phyloP scores from a whole-genome alignment of 768 basidiomycete genomes.

The Tricholoma furcatifolium region DNA sequence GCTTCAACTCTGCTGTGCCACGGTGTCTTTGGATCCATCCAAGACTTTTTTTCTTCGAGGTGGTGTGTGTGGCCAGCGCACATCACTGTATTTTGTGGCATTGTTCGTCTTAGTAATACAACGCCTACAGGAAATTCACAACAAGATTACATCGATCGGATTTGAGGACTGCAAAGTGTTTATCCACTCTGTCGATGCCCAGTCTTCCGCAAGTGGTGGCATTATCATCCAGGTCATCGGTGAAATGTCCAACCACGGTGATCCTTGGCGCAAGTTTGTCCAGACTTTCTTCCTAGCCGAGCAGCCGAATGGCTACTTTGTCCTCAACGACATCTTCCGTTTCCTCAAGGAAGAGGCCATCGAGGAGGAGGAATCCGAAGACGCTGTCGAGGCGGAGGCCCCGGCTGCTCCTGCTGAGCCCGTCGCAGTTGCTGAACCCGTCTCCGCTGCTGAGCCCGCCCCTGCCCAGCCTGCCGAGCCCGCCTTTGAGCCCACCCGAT shows the following conservation, averaged over 20 bases:
- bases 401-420: constrained; percentile 26
- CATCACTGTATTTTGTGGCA: constrained; percentile 2
- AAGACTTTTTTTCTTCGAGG: constrained; percentile 2
- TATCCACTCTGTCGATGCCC: constrained; percentile 98
- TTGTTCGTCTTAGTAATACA: constrained; percentile 3
- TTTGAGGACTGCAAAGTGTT: constrained; percentile 98
- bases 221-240: constrained; percentile 99
- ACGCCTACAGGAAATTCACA: constrained; percentile 83
- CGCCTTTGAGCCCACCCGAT: constrained; percentile 37
- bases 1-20: too few relatives aligned
- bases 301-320: constrained; percentile 98
- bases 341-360: constrained; percentile 96
- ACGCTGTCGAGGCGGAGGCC: constrained; percentile 30
- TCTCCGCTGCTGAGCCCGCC: constrained; percentile 31
- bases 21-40: too few relatives aligned
- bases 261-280: constrained; percentile 96
- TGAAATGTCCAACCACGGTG: constrained; percentile 93
- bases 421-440: constrained; percentile 17
- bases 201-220: constrained; percentile 90
- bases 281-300: constrained; percentile 99
- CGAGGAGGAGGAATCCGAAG: constrained; percentile 70
- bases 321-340: constrained; percentile 99
- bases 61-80: neutral
- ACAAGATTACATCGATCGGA: constrained; percentile 90
- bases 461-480: constrained; percentile 32